These are phyloP conservation scores for Pestalotiopsis sp. DNA, from an alignment of 2,329 filamentous ascomycete species.

Conservation along the genomic window DNA sequence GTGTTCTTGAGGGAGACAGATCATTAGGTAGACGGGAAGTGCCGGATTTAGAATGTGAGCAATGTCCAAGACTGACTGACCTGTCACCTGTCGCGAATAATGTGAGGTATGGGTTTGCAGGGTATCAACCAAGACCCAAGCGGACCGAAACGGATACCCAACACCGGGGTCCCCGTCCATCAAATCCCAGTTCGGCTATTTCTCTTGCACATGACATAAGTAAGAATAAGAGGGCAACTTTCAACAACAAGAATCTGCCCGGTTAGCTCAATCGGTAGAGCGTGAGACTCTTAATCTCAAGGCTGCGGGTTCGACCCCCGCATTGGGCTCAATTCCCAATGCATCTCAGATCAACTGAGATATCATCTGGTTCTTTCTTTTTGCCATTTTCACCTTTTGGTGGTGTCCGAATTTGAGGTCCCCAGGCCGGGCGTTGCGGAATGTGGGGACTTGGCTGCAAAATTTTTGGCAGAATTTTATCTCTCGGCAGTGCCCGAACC, in stretches of 20 bases:
- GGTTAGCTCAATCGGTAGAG: conserved; percentile 74
- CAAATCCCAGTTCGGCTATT: conserved; percentile 16
- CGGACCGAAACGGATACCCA: neutral
- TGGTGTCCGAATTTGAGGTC: neutral
- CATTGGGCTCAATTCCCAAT: conserved; percentile 39
- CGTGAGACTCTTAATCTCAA: conserved; percentile 66
- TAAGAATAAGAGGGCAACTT: neutral
- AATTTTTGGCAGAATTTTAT: neutral
- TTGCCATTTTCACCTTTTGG: neutral
- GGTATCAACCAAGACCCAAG: too few relatives aligned
- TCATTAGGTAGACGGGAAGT: too few relatives aligned
- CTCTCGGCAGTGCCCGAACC: neutral
- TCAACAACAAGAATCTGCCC: neutral
- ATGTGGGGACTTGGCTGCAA: neutral
- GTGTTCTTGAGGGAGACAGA: too few relatives aligned
- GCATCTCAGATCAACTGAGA: conserved; percentile 13
- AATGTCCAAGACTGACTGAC: too few relatives aligned
- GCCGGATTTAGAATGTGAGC: too few relatives aligned
- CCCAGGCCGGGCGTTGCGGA: neutral
- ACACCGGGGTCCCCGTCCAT: neutral
- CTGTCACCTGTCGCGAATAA: neutral
- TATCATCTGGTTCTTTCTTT: neutral
- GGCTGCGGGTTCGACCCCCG: conserved; percentile 47
- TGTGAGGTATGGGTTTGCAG: neutral
- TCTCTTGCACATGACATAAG: conserved; percentile 7